Evolutionary conservation across 2,329 filamentous ascomycete genomes (phyloP), one percentile per base, ranked within the genome.

Genomic region (Fusarium nygamai): DNA sequence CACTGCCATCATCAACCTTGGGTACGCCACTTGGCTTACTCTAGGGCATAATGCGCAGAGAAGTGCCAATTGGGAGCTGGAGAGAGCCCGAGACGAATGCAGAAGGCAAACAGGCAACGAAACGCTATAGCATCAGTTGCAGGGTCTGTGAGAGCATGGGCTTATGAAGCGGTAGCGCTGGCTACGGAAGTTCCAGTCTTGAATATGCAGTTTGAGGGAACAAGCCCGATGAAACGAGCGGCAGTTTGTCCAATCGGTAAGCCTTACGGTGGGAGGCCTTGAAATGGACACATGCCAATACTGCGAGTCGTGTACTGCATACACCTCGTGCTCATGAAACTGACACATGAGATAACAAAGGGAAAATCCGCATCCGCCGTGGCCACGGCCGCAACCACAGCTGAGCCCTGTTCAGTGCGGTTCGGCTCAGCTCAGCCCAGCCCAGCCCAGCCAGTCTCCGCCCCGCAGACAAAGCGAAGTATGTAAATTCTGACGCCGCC

Each of bases 1-100:
- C 69, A 79, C 68, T 61, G 78, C 68, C 61, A 61, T 69, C 64
- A 61, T 69, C 51, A 54, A 59, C 68, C 54, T 61, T 62, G 43
- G 29, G 57, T 57, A 44, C 64, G 71, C 39, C 71, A 76, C 61
- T 47, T 73, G 43, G 61, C 73, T 53, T 69, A 61, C 58, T 71
- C 61, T 34, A 19, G 5, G 44, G 9, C 24, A 31, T 60, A 47
- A 65, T 65, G 61, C 58, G 57, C 56, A 46, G 44, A 57, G 22
- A 64, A 61, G 53, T 72, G 31, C 65, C 39, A 39, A 19, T 36
- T 48, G n/a, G 31, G 53, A 20, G 64, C 66, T 61, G 72, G 66
- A 29, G 39, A 64, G 67, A 33, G 54, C 63, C 43, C 20, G 59
- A 38, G 72, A 68, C 27, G 57, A 61, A 41, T 46, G 34, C 31